phyloP scores from a whole-genome alignment of 306 rosid genomes.

The Parietaria judaica region DNA sequence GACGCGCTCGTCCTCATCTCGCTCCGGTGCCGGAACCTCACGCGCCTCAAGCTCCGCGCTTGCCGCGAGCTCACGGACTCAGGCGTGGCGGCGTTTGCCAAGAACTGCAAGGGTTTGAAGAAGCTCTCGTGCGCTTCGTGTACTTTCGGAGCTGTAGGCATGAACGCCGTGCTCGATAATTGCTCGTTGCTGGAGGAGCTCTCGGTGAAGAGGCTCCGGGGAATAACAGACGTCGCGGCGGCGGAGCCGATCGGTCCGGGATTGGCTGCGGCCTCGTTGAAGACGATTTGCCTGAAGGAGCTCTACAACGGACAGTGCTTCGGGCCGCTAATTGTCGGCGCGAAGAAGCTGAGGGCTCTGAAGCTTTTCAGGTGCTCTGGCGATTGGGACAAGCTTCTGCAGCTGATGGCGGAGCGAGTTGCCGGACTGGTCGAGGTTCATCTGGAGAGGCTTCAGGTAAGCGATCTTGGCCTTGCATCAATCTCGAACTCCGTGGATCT shows the following conservation, averaged over 20 bases:
- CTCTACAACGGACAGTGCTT: conserved; percentile 87
- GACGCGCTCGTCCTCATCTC: conserved; percentile 64
- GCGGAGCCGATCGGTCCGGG: conserved; percentile 84
- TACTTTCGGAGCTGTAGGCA: conserved; percentile 75
- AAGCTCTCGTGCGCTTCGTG: conserved; percentile 97
- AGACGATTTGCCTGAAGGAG: conserved; percentile 72
- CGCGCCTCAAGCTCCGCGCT: conserved; percentile 89
- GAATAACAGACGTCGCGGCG: conserved; percentile 47
- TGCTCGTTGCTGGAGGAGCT: conserved; percentile 69
- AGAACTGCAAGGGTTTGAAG: conserved; percentile 80
- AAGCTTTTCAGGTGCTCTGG: conserved; percentile 88
- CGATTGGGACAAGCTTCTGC: conserved; percentile 86
- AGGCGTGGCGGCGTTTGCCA: conserved; percentile 69
- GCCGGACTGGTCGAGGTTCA: conserved; percentile 65
- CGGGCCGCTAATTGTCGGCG: conserved; percentile 71
- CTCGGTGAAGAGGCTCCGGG: conserved; percentile 88
- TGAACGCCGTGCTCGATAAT: conserved; percentile 83
- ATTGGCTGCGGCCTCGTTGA: conserved; percentile 47
- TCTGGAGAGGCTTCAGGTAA: conserved; percentile 83
- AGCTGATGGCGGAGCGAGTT: conserved; percentile 30
- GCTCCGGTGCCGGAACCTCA: conserved; percentile 71
- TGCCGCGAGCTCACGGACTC: conserved; percentile 74
- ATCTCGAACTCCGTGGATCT: conserved; percentile 59
- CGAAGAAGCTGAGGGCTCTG: conserved; percentile 68
- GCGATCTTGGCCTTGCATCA: conserved; percentile 65